Percentiles rank a stretch among this genome's conserved stretches.
Conservation (phyloP, 108 stramenopile species). For the Skeletonema grethae region DNA sequence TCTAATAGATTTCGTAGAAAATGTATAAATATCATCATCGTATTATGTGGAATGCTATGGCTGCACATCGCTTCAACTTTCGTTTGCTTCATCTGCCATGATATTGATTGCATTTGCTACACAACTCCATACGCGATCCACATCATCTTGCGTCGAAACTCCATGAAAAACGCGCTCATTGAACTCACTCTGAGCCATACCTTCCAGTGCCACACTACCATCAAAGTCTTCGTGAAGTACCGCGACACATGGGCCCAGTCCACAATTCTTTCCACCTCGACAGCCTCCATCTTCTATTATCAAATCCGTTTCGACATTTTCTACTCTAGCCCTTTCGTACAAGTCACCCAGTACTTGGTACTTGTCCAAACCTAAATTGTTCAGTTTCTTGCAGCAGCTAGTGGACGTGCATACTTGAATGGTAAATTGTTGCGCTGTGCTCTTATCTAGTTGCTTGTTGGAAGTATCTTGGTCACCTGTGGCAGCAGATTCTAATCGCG, state of each 20-base stretch:
- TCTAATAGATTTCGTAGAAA: constrained; percentile 1
- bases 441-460: constrained; percentile 6
- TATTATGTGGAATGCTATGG: neutral
- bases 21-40: neutral
- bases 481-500: neutral
- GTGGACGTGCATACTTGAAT: constrained; percentile 74
- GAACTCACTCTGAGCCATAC: constrained; percentile 74
- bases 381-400: constrained; percentile 57
- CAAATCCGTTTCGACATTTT: constrained; percentile 28
- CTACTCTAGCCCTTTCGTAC: constrained; percentile 46
- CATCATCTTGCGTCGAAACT: constrained; percentile 58
- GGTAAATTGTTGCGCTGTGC: constrained; percentile 63
- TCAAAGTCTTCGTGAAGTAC: constrained; percentile 80
- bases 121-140: constrained; percentile 63
- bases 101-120: constrained; percentile 56
- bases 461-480: neutral
- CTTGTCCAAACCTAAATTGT: constrained; percentile 60
- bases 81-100: constrained; percentile 53
- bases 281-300: constrained; percentile 73
- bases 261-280: constrained; percentile 69
- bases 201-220: constrained; percentile 74
- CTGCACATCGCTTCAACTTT: constrained; percentile 5
- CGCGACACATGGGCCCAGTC: constrained; percentile 76
- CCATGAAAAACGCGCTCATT: constrained; percentile 59
- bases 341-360: constrained; percentile 66